These are phyloP conservation scores for Aspergillus bertholletiae DNA, from an alignment of 495 filamentous ascomycete genomes.

Conservation along the genomic window DNA sequence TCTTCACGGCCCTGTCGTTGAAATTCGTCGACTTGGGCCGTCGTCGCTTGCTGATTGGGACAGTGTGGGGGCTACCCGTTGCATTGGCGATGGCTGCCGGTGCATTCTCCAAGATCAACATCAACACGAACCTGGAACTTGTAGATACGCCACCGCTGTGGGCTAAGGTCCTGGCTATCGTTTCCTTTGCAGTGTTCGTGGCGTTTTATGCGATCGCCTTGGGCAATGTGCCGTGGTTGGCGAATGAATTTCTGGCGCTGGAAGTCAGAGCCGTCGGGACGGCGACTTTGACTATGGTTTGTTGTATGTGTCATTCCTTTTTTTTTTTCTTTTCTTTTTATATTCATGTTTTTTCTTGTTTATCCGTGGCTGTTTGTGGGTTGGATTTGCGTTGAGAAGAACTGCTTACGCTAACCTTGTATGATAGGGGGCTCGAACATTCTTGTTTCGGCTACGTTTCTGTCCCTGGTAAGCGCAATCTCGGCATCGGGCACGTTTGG, in stretches of 20 bases:
- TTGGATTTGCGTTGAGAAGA: too few species aligned
- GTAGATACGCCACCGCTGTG: neutral
- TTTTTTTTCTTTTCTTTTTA: neutral
- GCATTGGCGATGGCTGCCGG: neutral
- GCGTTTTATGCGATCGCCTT: neutral
- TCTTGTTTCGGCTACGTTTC: neutral
- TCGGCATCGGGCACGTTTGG: neutral
- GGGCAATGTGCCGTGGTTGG: neutral
- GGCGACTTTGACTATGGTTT: neutral
- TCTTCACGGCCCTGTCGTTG: neutral
- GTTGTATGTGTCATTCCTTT: neutral
- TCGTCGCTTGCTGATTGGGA: neutral
- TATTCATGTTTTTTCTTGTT: neutral
- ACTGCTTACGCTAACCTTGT: neutral
- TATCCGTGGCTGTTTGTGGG: too few species aligned
- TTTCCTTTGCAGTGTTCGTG: neutral
- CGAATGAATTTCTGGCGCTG: neutral
- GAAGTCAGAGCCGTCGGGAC: neutral
- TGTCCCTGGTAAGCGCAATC: neutral
- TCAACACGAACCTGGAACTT: neutral
- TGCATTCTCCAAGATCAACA: neutral
- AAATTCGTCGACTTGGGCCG: too few species aligned
- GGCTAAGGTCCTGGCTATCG: neutral
- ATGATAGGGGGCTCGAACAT: neutral
- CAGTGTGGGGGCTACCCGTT: neutral